Base-by-base conservation (phyloP, 2,329 filamentous ascomycete genomes). In the Aschersonia sp. region DNA sequence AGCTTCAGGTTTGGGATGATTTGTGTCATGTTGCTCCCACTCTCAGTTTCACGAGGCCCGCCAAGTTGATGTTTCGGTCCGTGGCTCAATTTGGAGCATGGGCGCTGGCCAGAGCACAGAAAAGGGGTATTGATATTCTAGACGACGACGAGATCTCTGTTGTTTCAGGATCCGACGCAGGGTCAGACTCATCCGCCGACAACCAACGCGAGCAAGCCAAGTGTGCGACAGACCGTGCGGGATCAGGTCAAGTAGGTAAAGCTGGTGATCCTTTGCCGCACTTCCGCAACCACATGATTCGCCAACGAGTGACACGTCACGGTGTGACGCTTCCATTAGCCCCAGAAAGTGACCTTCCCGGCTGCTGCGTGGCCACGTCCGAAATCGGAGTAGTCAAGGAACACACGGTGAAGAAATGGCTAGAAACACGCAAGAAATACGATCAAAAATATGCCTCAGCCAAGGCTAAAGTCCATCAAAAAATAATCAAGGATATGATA, bases 1-100 rank as follows among this genome's bases (percentile, higher is more conserved):
- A 96, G 60, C 73, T 98, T 2, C 92, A 97, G 61, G 83, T 97
- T 1, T 97, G 90, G 89, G 90, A 97, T 49, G 85, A 95, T 56
- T 69, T 97, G 3, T 97, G 92, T 57, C 90, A 97, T 60, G 89
- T 94, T 5, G 82, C 84, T 0, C 87, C 90, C 1, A 96, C 89
- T 0, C 72, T 97, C n/a, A 94, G 87, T 57, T 97, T 95, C 62
- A 97, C 90, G 0, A 77, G 83, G n/a, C 92, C 92, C 1, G 92
- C 90, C 43, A 97, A 97, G 62, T 85, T 85, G 66, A 96, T 97
- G 88, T 97, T 87, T 61, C 78, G 90, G 44, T 86, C 87, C 1
- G 80, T 96, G 46, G 85, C 92, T 0, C 90, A 96, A 55, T 97
- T 98, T 58, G 85, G 88, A 2, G 87, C 89, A 0, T 97, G 89